These are phyloP conservation scores for Saxophila tyrrhenica DNA, from an alignment of 495 filamentous ascomycete species.

Conservation along the genomic window DNA sequence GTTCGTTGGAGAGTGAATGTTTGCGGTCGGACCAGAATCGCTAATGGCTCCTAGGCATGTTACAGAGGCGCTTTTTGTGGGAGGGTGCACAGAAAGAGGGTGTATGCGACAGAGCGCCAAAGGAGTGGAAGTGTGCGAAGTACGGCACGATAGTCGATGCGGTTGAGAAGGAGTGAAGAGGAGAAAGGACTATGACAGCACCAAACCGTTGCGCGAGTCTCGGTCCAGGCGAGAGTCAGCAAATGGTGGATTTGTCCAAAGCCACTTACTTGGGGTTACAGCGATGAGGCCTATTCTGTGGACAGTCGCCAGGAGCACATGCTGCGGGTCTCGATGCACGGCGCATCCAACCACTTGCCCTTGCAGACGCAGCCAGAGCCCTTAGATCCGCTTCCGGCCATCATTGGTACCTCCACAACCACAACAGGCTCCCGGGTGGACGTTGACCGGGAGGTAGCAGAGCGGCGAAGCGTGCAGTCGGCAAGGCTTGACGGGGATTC, in stretches of 20 bases:
- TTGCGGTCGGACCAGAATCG: not conserved
- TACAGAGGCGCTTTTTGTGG: constrained; percentile 1
- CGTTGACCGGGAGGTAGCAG: not conserved
- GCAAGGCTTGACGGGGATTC: not conserved
- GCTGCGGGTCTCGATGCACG: too few relatives aligned
- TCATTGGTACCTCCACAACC: not conserved
- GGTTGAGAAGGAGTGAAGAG: not conserved
- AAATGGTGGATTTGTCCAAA: not conserved
- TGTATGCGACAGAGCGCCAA: not conserved
- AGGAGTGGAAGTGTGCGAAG: not conserved
- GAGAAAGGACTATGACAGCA: not conserved
- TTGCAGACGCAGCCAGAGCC: not conserved
- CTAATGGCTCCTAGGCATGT: not conserved
- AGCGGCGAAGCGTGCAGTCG: not conserved
- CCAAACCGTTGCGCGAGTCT: not conserved
- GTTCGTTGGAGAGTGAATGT: not conserved
- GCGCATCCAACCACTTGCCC: not conserved
- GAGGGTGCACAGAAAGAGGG: not conserved
- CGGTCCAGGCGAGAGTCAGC: not conserved
- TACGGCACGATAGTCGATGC: not conserved
- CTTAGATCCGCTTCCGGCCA: not conserved
- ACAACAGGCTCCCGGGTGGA: not conserved
- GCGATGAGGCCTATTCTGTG: not conserved
- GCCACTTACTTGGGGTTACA: not conserved
- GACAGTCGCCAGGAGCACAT: not conserved